Evolutionary conservation across 129 eudicot genomes (phyloP).

Genomic region (Logfia minima): DNA sequence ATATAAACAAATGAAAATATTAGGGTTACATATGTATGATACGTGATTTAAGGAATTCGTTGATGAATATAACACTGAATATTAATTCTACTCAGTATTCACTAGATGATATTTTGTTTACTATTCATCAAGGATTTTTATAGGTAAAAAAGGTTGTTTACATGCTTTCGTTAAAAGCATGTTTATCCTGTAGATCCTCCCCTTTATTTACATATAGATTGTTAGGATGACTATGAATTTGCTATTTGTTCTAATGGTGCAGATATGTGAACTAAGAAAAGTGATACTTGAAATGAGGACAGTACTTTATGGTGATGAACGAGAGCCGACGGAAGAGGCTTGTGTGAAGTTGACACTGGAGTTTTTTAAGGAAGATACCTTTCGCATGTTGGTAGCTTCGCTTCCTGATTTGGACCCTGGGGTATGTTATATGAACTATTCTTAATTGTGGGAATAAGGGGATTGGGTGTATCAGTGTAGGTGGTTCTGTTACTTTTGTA

Average conservation of each 20-base stretch:
- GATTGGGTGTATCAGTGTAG: constrained; percentile 18
- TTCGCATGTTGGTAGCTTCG: constrained; percentile 34
- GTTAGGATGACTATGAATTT: neutral
- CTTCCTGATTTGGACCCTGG: constrained; percentile 48
- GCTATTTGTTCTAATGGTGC: constrained; percentile 7
- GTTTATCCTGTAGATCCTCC: neutral
- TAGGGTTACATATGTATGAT: neutral
- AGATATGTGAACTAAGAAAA: constrained; percentile 45
- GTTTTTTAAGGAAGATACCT: constrained; percentile 46
- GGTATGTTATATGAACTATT: constrained; percentile 27
- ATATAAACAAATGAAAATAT: neutral
- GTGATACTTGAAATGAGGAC: constrained; percentile 50
- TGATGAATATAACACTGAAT: neutral
- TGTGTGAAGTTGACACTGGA: constrained; percentile 49
- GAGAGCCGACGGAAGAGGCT: constrained; percentile 46
- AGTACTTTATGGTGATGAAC: constrained; percentile 45
- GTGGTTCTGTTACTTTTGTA: neutral
- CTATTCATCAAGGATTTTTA: too few species aligned
- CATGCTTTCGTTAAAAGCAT: neutral
- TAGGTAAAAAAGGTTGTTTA: neutral
- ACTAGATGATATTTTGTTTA: neutral
- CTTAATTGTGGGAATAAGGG: constrained; percentile 15
- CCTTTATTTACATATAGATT: neutral
- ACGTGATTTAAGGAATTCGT: neutral
- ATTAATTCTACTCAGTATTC: neutral